Percentiles rank a stretch among this genome's conserved stretches.
phyloP scores from a whole-genome alignment of 2,329 filamentous ascomycete genomes.

The Sordariomycetes sp. region DNA sequence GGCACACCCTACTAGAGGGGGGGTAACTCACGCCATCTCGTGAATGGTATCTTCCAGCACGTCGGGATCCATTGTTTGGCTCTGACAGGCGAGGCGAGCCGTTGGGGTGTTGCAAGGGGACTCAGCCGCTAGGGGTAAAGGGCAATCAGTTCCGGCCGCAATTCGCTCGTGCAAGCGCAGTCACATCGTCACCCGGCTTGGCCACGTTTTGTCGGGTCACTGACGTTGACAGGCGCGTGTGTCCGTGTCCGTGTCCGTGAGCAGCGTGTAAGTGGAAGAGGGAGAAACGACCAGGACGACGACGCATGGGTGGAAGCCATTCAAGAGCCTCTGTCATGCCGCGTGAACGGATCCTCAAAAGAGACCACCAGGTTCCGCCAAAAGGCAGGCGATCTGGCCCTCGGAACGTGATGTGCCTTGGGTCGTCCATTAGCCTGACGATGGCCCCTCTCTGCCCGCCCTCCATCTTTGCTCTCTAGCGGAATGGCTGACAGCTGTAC shows the following conservation, averaged over 20 bases:
- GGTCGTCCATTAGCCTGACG: neutral
- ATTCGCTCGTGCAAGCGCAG: neutral
- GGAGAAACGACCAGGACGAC: neutral
- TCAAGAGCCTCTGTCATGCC: neutral
- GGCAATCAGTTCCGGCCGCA: neutral
- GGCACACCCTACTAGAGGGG: neutral
- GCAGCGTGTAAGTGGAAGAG: neutral
- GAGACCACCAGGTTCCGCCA: neutral
- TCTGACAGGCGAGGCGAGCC: neutral
- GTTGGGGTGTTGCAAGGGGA: neutral
- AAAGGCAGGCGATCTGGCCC: neutral
- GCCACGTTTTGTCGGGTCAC: neutral
- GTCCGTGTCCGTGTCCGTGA: neutral
- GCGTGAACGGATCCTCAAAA: neutral
- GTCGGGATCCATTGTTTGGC: constrained; percentile 2
- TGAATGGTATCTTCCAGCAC: constrained; percentile 3
- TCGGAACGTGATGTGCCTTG: neutral
- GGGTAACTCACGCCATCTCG: constrained; percentile 5
- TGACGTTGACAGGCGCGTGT: neutral
- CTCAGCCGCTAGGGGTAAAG: neutral
- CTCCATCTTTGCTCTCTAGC: neutral
- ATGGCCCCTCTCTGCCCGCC: neutral
- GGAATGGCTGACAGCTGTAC: neutral
- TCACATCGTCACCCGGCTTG: neutral
- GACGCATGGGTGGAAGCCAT: neutral